Evolutionary conservation across 208 protist species (phyloP), one percentile per base, ranked within the genome.

Genomic region (Porcisia hertigi): DNA sequence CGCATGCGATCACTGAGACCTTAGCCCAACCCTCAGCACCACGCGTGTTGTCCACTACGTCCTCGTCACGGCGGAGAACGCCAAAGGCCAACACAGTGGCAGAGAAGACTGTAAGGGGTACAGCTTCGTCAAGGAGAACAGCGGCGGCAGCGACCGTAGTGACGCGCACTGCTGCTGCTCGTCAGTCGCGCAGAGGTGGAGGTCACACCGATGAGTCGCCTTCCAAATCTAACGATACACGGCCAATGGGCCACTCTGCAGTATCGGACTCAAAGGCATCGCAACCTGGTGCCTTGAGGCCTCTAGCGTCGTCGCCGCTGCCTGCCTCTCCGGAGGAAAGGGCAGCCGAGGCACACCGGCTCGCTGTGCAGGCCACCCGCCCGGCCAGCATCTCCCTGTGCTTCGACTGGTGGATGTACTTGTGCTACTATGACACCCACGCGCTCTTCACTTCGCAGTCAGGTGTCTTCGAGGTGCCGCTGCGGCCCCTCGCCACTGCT

Each of bases 381-480:
- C 78, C 78, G 6, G 3, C 72, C 47, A 75, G 78, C 52, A 49
- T 43, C n/a, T 70, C 69, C 11, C 41, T 64, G 30, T 82, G 78
- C 73, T 62, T 78, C 62, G 73, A 82, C 73, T 82, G 78, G 78
- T 82, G 78, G 78, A 71, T 71, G 78, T 78, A 70, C 41, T 25
- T 82, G 45, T 78, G 78, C 54, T 65, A 75, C 69, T 70, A 75
- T 43, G 78, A 82, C 73, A 62, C 62, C 2, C 78, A 82, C 62
- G 78, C 78, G 7, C 72, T 82, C 67, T 82, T 82, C 62, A 73
- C 71, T 23, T 73, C 80, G n/a, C 74, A 70, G 52, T 18, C 64
- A 30, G 18, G 43, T 18, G 23, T 30, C 41, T 90, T 90, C 30
- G 76, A 83, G 43, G 16, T 3, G 3, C 43, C 66, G 18, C 66